Evolutionary conservation across 257 asterid genomes (phyloP).

Genomic region (Cordia subcordata): DNA sequence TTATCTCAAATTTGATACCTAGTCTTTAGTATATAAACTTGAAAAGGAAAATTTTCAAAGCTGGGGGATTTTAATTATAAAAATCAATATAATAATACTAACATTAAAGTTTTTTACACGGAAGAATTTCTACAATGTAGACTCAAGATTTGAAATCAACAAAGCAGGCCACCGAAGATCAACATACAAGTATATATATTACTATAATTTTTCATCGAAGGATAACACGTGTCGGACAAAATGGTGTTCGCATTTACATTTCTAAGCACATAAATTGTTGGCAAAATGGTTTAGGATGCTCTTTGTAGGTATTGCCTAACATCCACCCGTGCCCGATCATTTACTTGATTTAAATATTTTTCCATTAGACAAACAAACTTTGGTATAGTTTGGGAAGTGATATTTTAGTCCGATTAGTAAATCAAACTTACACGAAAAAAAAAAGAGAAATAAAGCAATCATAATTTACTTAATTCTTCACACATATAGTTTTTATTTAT

Average conservation of each 20-base stretch:
- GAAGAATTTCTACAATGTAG: background rate
- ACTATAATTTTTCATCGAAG: background rate
- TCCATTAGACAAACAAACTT: too few species aligned
- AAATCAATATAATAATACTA: background rate
- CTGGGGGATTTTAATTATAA: too few species aligned
- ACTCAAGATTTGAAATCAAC: background rate
- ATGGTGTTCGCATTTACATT: background rate
- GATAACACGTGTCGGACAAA: background rate
- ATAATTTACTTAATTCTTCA: too few species aligned
- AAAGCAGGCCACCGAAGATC: background rate
- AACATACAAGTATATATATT: background rate
- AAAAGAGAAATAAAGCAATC: background rate
- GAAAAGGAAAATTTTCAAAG: too few species aligned
- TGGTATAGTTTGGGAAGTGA: too few species aligned
- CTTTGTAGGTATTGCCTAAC: background rate
- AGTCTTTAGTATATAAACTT: too few species aligned
- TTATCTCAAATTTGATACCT: too few species aligned
- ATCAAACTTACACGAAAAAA: background rate
- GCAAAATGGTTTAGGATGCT: background rate
- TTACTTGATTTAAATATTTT: too few species aligned
- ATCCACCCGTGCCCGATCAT: background rate
- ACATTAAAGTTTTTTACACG: background rate
- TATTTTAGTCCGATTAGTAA: background rate
- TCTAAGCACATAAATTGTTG: background rate
- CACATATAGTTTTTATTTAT: too few species aligned